phyloP scores from a whole-genome alignment of 192 early-diverging fungal genomes.

The Coemansia reversa region DNA sequence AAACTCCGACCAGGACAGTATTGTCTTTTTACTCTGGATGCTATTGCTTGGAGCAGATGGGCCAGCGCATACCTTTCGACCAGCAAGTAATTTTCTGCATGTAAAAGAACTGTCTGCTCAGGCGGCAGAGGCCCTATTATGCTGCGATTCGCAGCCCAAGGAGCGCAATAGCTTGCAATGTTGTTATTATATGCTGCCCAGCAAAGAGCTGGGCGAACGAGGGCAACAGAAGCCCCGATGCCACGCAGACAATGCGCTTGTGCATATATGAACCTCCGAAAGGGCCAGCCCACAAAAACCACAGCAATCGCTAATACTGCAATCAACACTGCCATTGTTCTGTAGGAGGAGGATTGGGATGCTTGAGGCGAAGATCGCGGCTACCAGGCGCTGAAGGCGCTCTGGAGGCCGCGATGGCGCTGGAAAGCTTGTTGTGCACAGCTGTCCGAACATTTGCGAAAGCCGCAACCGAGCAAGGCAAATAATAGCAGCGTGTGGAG shows the following conservation, averaged over 20 bases:
- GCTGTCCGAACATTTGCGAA: background rate
- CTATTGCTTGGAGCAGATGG: constrained; percentile 6
- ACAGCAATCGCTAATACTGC: constrained; percentile 2
- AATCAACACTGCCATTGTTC: background rate
- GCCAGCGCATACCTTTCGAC: background rate
- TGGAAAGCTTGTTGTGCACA: background rate
- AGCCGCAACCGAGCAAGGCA: background rate
- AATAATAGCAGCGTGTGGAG: constrained; percentile 2
- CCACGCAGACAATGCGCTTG: background rate
- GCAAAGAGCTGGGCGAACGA: background rate
- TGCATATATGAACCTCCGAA: constrained; percentile 14
- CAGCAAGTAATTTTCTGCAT: background rate
- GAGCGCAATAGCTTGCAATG: background rate
- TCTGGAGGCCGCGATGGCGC: background rate
- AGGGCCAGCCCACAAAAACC: background rate
- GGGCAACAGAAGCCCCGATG: background rate
- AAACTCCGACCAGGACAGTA: constrained; percentile 49
- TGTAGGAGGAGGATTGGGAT: constrained; percentile 46
- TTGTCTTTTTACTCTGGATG: constrained; percentile 7
- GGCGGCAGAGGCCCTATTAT: background rate
- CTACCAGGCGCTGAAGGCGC: constrained; percentile 12
- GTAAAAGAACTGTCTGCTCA: background rate
- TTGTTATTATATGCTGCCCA: background rate
- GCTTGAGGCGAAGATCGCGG: constrained; percentile 39
- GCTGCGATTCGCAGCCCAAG: background rate